phyloP scores from a whole-genome alignment of 371 early-diverging fungal species.

The Entomophthora muscae region DNA sequence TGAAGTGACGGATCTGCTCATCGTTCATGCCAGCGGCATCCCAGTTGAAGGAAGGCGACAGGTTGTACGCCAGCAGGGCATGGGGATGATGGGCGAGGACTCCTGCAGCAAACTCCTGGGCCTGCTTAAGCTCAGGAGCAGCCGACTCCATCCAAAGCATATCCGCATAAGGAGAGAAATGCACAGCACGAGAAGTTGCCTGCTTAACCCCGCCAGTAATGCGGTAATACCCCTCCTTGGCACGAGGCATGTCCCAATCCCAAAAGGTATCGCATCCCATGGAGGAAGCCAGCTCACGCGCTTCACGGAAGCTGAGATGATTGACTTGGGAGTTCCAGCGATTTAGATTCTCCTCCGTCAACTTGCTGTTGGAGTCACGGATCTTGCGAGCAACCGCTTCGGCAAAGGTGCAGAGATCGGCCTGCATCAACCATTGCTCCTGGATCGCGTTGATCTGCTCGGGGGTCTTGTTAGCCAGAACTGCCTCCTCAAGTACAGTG shows the following conservation, averaged over 20 bases:
- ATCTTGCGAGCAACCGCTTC: conserved; percentile 70
- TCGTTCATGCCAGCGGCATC: conserved; percentile 88
- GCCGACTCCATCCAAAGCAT: conserved; percentile 97
- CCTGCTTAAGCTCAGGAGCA: conserved; percentile 81
- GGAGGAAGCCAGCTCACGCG: conserved; percentile 53
- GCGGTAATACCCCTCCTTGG: conserved; percentile 92
- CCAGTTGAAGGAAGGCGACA: conserved; percentile 98
- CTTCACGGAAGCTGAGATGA: conserved; percentile 67
- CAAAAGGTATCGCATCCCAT: conserved; percentile 67
- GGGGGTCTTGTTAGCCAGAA: conserved; percentile 50
- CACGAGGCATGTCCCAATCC: conserved; percentile 83
- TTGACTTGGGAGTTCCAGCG: conserved; percentile 17
- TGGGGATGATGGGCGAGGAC: conserved; percentile 41
- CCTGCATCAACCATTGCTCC: conserved; percentile 71
- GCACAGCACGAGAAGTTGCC: conserved; percentile 73
- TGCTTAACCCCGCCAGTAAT: conserved; percentile 88
- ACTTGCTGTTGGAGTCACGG: conserved; percentile 24
- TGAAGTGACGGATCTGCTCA: conserved; percentile 65
- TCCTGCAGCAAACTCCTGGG: conserved; percentile 77
- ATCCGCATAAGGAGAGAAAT: conserved; percentile 86
- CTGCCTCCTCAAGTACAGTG: conserved; percentile 60
- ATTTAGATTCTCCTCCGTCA: conserved; percentile 14
- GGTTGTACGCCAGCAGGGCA: conserved; percentile 75
- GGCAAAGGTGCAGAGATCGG: conserved; percentile 67
- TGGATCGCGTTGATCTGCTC: conserved; percentile 68